Evolutionary conservation across 176 grass and related monocot genomes (phyloP).

Genomic region (Lolium rigidum): DNA sequence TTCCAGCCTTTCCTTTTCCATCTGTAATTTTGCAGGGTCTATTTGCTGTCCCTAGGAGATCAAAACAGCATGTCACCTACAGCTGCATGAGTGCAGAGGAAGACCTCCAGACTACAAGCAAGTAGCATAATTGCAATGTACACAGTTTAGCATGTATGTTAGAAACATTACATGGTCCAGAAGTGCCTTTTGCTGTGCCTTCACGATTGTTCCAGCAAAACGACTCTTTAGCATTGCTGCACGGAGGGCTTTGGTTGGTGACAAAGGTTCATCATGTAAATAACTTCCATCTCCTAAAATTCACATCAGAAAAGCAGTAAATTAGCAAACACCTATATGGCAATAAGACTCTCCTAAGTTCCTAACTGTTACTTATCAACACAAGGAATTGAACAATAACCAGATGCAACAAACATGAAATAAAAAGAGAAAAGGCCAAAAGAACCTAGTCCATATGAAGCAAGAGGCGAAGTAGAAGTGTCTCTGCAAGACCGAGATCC

Average conservation of each 20-base stretch:
- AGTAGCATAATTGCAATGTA: neutral
- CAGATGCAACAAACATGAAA: slow-evolving; percentile 9
- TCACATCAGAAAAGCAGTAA: slow-evolving; percentile 25
- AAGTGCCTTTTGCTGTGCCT: slow-evolving; percentile 25
- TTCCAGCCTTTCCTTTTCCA: slow-evolving; percentile 79
- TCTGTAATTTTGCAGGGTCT: slow-evolving; percentile 69
- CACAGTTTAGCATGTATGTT: neutral
- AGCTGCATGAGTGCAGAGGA: slow-evolving; percentile 10
- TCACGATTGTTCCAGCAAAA: slow-evolving; percentile 90
- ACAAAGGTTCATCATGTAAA: slow-evolving; percentile 62
- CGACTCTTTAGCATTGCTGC: slow-evolving; percentile 73
- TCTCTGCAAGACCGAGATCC: slow-evolving; percentile 26
- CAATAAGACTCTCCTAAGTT: neutral
- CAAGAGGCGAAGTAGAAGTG: slow-evolving; percentile 48
- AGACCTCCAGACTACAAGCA: neutral
- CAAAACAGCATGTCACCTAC: slow-evolving; percentile 32
- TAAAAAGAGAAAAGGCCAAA: neutral
- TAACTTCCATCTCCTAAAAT: slow-evolving; percentile 52
- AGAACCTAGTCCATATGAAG: slow-evolving; percentile 53
- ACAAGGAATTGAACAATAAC: slow-evolving; percentile 16
- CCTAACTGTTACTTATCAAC: slow-evolving; percentile 12
- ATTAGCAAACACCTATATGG: slow-evolving; percentile 22
- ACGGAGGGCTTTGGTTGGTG: slow-evolving; percentile 80
- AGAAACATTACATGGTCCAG: neutral
- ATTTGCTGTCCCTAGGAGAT: slow-evolving; percentile 56